These are phyloP conservation scores for Abelmoschus esculentus DNA, from an alignment of 345 rosid genomes.

Conservation along the genomic window DNA sequence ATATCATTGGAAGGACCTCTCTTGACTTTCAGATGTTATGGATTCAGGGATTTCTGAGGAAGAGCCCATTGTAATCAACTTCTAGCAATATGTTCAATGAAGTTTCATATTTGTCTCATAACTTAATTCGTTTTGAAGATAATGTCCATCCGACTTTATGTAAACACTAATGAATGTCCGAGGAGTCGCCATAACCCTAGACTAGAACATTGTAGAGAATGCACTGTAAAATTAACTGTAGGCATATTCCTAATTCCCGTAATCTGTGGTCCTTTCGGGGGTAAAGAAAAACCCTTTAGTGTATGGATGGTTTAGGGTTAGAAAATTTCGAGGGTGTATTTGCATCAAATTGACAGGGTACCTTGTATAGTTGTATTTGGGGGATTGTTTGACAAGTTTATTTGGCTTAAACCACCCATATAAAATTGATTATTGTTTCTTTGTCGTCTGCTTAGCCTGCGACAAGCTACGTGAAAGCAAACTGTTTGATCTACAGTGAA, in stretches of 20 bases:
- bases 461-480: neutral
- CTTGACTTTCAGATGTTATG: slow-evolving; percentile 15
- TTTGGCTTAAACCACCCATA: neutral
- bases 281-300: neutral
- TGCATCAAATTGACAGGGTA: neutral
- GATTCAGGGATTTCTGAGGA: slow-evolving; percentile 66
- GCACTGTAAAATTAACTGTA: slow-evolving; percentile 28
- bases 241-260: slow-evolving; percentile 3
- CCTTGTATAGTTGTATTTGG: neutral
- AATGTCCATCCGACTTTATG: slow-evolving; percentile 22
- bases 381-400: neutral
- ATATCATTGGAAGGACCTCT: slow-evolving; percentile 14
- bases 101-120: neutral
- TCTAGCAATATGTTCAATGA: slow-evolving; percentile 9
- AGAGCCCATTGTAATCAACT: slow-evolving; percentile 74
- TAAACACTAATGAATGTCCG: slow-evolving; percentile 24
- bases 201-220: slow-evolving; percentile 9
- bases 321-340: neutral
- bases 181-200: neutral
- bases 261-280: neutral
- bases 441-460: neutral
- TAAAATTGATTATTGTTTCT: neutral
- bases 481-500: neutral
- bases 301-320: neutral
- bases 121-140: slow-evolving; percentile 16